Evolutionary conservation across 1,284 basidiomycete species (phyloP), one percentile per base, ranked within the genome.

Genomic region (Hymenochaete sp.): DNA sequence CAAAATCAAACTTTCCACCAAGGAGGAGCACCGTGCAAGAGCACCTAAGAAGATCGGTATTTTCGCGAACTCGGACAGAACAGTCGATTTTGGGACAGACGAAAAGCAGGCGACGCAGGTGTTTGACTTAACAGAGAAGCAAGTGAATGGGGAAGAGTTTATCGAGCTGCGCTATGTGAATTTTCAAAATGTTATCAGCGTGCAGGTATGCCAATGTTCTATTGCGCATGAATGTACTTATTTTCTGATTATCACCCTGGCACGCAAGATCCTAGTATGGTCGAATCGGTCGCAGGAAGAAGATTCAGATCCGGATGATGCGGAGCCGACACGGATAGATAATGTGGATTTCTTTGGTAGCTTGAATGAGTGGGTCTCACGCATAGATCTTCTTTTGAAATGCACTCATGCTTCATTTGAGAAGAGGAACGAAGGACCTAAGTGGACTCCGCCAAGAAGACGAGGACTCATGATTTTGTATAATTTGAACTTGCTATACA

Each of bases 311-410:
- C 82, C 87, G 52, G 82, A 76, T 9, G 78, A 63, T 32, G 77
- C 77, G 41, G 83, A 89, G 38, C 75, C 77, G 54, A 90, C 88
- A 13, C 70, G 82, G 33, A 84, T 92, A 52, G 83, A 90, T 60
- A 75, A 68, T 19, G 67, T 92, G 43, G 87, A 92, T 58, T 59
- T 90, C 10, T 73, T 81, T 42, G 88, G 88, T 4, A 56, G 73
- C 14, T 67, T 77, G 5, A 68, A 75, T n/a, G 75, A 77, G 75
- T 81, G 56, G 41, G 79, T 70, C 33, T 0, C 24, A 18, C 3
- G 21, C 14, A 31, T 31, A 10, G 28, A 6, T 36, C 26, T 42
- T 25, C 1, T 10, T 45, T 21, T 38, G 29, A n/a, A 27, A 39
- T 26, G n/a, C 24, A 37, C 25, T 52, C 38, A 45, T 42, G 47